These are phyloP conservation scores for Kockiozyma suomiensis DNA, from an alignment of 805 yeast species.

Conservation along the genomic window DNA sequence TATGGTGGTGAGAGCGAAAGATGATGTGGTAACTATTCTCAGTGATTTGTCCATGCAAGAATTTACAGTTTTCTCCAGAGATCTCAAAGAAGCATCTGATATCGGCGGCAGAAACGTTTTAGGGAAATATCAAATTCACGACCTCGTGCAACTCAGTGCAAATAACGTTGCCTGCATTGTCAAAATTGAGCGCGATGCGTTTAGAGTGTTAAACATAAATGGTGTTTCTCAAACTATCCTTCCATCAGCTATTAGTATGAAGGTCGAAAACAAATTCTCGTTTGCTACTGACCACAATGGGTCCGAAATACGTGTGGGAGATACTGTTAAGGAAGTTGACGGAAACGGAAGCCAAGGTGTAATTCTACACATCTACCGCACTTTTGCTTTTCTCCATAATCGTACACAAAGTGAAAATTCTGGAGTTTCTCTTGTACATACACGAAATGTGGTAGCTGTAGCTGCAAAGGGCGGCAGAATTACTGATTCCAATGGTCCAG, in stretches of 20 bases:
- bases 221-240: slow-evolving; percentile 72
- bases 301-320: slow-evolving; percentile 83
- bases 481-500: slow-evolving; percentile 41
- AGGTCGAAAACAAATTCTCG: slow-evolving; percentile 68
- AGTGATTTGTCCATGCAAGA: slow-evolving; percentile 89
- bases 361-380: slow-evolving; percentile 82
- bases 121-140: slow-evolving; percentile 83
- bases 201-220: slow-evolving; percentile 76
- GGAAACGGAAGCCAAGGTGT: slow-evolving; percentile 90
- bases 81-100: slow-evolving; percentile 88
- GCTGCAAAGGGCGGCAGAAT: slow-evolving; percentile 77
- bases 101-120: slow-evolving; percentile 62
- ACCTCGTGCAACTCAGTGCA: slow-evolving; percentile 83
- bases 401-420: slow-evolving; percentile 79
- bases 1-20: slow-evolving; percentile 77
- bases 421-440: slow-evolving; percentile 84
- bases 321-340: slow-evolving; percentile 79
- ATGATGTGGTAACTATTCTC: slow-evolving; percentile 84
- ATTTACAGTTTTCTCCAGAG: slow-evolving; percentile 89
- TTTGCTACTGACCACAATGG: slow-evolving; percentile 88
- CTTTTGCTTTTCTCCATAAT: slow-evolving; percentile 75
- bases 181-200: slow-evolving; percentile 84
- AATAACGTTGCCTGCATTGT: slow-evolving; percentile 86
- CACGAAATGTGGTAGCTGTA: slow-evolving; percentile 76
- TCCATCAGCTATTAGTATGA: slow-evolving; percentile 81